Percentiles rank a stretch among this genome's conserved stretches.
Conservation (phyloP, 768 basidiomycete genomes). For the Rickenella mellea region DNA sequence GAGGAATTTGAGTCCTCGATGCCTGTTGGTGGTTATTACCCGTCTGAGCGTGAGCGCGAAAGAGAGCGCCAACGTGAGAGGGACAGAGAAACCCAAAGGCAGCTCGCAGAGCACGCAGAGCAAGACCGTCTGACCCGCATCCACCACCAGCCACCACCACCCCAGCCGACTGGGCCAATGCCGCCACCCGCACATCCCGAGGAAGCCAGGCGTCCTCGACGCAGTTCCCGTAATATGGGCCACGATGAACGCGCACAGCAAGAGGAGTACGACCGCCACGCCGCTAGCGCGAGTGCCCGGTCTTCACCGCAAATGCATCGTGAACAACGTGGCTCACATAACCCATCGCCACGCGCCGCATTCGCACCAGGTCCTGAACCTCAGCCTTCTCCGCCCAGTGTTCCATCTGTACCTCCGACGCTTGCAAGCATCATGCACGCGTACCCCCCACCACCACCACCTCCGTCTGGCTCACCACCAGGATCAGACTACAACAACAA, state of each 20-base stretch:
- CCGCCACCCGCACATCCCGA: conserved; percentile 13
- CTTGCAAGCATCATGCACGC: conserved; percentile 68
- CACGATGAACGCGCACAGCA: conserved; percentile 8
- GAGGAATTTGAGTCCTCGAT: conserved; percentile 55
- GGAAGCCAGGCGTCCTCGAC: conserved; percentile 13
- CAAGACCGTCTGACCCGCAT: conserved; percentile 8
- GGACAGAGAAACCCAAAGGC: conserved; percentile 20
- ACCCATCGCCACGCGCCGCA: conserved; percentile 14
- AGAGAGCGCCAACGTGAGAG: conserved; percentile 4
- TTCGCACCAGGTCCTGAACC: conserved; percentile 15
- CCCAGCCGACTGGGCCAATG: conserved; percentile 20
- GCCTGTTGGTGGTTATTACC: conserved; percentile 39
- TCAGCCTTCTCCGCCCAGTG: conserved; percentile 14
- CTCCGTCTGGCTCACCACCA: conserved; percentile 18
- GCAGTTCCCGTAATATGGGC: neutral
- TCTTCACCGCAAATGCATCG: neutral
- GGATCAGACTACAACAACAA: no score
- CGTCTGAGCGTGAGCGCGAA: conserved; percentile 18
- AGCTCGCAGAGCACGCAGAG: conserved; percentile 12
- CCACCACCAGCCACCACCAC: conserved; percentile 10
- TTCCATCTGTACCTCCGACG: conserved; percentile 37
- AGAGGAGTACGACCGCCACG: conserved; percentile 5
- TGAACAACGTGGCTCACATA: conserved; percentile 10
- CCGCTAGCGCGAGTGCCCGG: conserved; percentile 12
- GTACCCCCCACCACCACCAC: conserved; percentile 31